phyloP scores from a whole-genome alignment of 1,284 basidiomycete species.

The Apiotrichum brassicae region DNA sequence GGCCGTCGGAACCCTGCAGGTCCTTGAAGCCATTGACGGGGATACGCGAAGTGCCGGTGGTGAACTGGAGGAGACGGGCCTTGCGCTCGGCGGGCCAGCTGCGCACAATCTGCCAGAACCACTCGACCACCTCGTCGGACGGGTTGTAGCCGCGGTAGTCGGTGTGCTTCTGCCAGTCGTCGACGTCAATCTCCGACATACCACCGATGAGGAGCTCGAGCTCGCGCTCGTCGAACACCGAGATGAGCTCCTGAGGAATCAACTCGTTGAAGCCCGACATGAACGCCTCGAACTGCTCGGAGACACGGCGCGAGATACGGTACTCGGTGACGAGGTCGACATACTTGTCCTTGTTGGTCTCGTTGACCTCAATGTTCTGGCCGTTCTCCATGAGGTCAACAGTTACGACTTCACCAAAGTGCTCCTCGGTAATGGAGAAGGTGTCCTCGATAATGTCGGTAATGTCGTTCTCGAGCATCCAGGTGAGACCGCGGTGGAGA shows the following conservation, averaged over 20 bases:
- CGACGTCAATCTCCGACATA: constrained; percentile 92
- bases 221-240: constrained; percentile 97
- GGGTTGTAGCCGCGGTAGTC: constrained; percentile 55
- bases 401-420: constrained; percentile 93
- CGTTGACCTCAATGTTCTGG: constrained; percentile 76
- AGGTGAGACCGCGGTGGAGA: constrained; percentile 81
- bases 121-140: constrained; percentile 87
- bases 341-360: constrained; percentile 99
- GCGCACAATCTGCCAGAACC: constrained; percentile 99
- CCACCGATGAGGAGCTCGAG: constrained; percentile 94
- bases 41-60: constrained; percentile 92
- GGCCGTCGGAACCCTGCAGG: constrained; percentile 93
- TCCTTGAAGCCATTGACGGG: constrained; percentile 99
- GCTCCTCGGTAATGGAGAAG: constrained; percentile 91
- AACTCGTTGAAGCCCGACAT: constrained; percentile 93
- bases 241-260: constrained; percentile 88
- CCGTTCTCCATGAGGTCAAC: constrained; percentile 88
- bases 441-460: constrained; percentile 91
- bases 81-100: constrained; percentile 96
- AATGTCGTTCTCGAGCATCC: constrained; percentile 99
- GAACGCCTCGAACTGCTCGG: constrained; percentile 93
- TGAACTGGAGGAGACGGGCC: constrained; percentile 88
- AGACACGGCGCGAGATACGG: constrained; percentile 85
- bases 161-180: constrained; percentile 59
- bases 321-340: constrained; percentile 91